phyloP scores from a whole-genome alignment of 2,329 filamentous ascomycete species.

The Trichoderma gracile region DNA sequence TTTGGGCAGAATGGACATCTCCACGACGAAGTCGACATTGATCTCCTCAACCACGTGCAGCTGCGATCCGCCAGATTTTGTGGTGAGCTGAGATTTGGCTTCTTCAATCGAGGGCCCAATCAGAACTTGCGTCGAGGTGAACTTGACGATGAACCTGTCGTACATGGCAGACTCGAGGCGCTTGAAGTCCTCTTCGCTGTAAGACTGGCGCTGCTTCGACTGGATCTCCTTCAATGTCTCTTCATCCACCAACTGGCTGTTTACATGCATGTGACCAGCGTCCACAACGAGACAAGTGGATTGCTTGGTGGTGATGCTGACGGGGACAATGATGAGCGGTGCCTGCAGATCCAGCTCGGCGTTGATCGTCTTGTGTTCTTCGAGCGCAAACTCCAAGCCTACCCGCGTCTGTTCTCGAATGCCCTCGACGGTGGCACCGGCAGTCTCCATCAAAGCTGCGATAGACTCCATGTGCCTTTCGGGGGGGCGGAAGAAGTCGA shows the following conservation, averaged over 20 bases:
- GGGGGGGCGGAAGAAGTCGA: constrained; percentile 93
- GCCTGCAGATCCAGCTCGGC: constrained; percentile 94
- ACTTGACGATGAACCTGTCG: constrained; percentile 89
- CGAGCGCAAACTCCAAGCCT: constrained; percentile 90
- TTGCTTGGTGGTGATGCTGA: constrained; percentile 79
- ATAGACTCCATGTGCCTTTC: constrained; percentile 99
- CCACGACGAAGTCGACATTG: constrained; percentile 95
- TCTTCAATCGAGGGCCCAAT: constrained; percentile 92
- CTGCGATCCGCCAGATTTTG: constrained; percentile 66
- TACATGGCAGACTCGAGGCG: constrained; percentile 93
- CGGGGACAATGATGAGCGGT: constrained; percentile 92
- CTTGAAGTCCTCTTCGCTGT: constrained; percentile 85
- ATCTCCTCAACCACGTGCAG: constrained; percentile 94
- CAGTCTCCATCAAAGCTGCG: constrained; percentile 89
- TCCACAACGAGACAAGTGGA: constrained; percentile 92
- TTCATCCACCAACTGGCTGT: constrained; percentile 90
- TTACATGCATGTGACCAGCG: constrained; percentile 92
- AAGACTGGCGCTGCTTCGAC: constrained; percentile 82
- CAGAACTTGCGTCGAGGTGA: constrained; percentile 91
- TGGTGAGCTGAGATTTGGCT: constrained; percentile 77
- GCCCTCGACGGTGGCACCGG: constrained; percentile 92
- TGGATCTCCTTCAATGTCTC: constrained; percentile 88
- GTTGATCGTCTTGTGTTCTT: constrained; percentile 98
- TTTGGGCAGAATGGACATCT: constrained; percentile 95
- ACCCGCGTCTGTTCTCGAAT: constrained; percentile 93